phyloP scores from a whole-genome alignment of 2,329 filamentous ascomycete genomes.

The Knoxdaviesia capensis region DNA sequence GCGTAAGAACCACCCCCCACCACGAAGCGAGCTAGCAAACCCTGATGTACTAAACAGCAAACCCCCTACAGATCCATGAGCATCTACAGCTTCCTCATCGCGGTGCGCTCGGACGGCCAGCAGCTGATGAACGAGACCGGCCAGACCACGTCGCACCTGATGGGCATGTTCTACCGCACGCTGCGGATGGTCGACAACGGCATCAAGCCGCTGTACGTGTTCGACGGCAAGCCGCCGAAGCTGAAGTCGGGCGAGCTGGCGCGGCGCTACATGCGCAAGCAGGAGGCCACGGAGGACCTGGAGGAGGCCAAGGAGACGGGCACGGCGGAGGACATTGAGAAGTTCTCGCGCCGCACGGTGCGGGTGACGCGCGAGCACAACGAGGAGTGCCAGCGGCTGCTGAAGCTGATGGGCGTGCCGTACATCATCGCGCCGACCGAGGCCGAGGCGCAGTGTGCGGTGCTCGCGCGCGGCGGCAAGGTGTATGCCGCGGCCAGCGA shows the following conservation, averaged over 20 bases:
- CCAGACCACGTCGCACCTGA: conserved; percentile 92
- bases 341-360: conserved; percentile 85
- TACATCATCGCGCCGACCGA: conserved; percentile 92
- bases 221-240: conserved; percentile 90
- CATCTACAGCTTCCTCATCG: conserved; percentile 96
- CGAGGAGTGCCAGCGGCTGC: conserved; percentile 71
- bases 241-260: conserved; percentile 94
- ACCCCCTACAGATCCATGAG: conserved; percentile 59
- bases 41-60: conserved; percentile 3
- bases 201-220: conserved; percentile 96
- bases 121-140: conserved; percentile 89
- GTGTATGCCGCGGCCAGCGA: conserved; percentile 94
- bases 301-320: conserved; percentile 96
- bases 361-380: conserved; percentile 95
- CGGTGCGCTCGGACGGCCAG: conserved; percentile 88
- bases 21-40: neutral
- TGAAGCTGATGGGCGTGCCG: conserved; percentile 91
- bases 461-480: conserved; percentile 73
- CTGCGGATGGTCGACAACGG: conserved; percentile 96
- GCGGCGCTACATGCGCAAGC: conserved; percentile 87
- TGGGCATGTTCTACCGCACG: conserved; percentile 99
- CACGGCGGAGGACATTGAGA: conserved; percentile 92
- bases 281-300: conserved; percentile 71
- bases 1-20: conserved; percentile 5
- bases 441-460: conserved; percentile 90